A percentile compares a stretch with the other conserved stretches of the same genome.
Evolutionary conservation across 768 basidiomycete genomes (phyloP).

Genomic region (Candolleomyces aberdarensis): DNA sequence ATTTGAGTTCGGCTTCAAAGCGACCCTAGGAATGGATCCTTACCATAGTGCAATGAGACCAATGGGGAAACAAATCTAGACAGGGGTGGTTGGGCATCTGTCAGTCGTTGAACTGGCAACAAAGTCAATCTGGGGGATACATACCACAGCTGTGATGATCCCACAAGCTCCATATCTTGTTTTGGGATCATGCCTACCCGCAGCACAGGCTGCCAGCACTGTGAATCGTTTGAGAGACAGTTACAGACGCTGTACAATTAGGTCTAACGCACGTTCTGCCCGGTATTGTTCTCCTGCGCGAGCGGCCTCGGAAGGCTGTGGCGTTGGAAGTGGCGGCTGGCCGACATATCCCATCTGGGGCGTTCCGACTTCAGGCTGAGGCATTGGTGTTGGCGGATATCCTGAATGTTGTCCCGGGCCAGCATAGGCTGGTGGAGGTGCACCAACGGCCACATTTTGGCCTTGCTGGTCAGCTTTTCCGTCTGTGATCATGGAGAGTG

Average conservation of each 20-base stretch:
- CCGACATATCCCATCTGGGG: no score
- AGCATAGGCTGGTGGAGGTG: neutral
- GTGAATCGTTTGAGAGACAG: neutral
- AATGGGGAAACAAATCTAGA: constrained; percentile 24
- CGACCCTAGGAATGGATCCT: neutral
- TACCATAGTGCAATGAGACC: constrained; percentile 26
- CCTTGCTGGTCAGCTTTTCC: no score
- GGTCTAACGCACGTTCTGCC: neutral
- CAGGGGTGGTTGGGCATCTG: neutral
- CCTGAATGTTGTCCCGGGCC: neutral
- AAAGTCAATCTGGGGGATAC: neutral
- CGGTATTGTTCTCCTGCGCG: neutral
- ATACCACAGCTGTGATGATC: constrained; percentile 25
- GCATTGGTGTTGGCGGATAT: neutral
- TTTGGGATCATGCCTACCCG: constrained; percentile 20
- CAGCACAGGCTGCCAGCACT: constrained; percentile 19
- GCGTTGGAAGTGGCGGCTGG: no score
- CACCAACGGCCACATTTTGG: neutral
- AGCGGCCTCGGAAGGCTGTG: neutral
- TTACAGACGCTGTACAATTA: neutral
- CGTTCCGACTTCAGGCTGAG: no score
- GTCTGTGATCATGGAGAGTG: no score
- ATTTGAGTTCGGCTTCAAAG: no score
- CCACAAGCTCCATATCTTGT: constrained; percentile 25
- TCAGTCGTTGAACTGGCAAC: neutral